Percentiles rank a stretch among this genome's conserved stretches.
These are phyloP conservation scores for Barnettozyma hawaiiensis DNA, from an alignment of 1,139 yeast genomes.

Conservation along the genomic window DNA sequence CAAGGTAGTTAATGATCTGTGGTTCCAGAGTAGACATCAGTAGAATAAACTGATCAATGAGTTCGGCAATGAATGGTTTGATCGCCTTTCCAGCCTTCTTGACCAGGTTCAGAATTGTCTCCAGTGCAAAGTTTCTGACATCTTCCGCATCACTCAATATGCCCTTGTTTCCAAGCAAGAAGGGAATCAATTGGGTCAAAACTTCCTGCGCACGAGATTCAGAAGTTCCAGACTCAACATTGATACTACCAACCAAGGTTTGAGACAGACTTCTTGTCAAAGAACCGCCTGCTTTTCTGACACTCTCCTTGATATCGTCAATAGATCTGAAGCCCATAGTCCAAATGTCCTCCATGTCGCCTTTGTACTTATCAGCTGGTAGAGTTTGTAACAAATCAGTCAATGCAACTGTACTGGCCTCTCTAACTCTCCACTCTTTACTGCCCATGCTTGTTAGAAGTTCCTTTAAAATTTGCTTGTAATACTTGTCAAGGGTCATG, in stretches of 20 bases:
- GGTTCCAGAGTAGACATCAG: slow-evolving; percentile 89
- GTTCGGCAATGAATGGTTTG: slow-evolving; percentile 60
- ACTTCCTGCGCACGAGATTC: slow-evolving; percentile 43
- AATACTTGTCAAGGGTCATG: slow-evolving; percentile 47
- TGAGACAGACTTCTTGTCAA: slow-evolving; percentile 66
- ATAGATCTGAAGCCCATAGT: slow-evolving; percentile 79
- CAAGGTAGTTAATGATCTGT: slow-evolving; percentile 77
- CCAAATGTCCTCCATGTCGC: slow-evolving; percentile 68
- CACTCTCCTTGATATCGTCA: slow-evolving; percentile 95
- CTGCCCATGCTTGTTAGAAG: slow-evolving; percentile 66
- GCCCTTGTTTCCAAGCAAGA: slow-evolving; percentile 74
- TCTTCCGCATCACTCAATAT: slow-evolving; percentile 83
- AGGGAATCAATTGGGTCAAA: slow-evolving; percentile 65
- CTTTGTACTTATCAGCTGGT: slow-evolving; percentile 48
- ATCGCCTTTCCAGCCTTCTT: slow-evolving; percentile 56
- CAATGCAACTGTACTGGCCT: slow-evolving; percentile 77
- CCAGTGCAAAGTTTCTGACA: slow-evolving; percentile 68
- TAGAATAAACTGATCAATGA: slow-evolving; percentile 63
- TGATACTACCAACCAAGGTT: slow-evolving; percentile 54
- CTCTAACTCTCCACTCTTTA: slow-evolving; percentile 91
- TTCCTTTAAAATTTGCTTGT: slow-evolving; percentile 57
- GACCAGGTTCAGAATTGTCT: slow-evolving; percentile 65
- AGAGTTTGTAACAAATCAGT: slow-evolving; percentile 63
- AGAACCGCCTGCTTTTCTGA: slow-evolving; percentile 70
- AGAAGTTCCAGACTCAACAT: slow-evolving; percentile 34